Evolutionary conservation across 805 yeast species (phyloP), one percentile per base, ranked within the genome.

Genomic region (Lachancea nothofagi): DNA sequence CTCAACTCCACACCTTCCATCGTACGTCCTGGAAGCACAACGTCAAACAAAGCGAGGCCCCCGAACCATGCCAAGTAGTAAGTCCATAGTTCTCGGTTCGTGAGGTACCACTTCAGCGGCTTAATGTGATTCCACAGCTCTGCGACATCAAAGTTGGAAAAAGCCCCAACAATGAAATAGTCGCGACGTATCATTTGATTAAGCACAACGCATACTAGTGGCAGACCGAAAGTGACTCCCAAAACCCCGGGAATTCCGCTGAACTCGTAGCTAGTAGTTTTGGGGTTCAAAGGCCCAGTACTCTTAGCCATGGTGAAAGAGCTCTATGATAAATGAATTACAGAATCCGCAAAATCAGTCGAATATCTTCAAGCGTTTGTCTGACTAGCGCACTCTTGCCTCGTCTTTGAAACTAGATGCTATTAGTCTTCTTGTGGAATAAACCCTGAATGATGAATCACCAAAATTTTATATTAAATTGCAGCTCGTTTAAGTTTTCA

Each of bases 221-320:
- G 96, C 18, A 90, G 67, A 1, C 82, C 82, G 1, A 77, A 12
- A 0, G 90, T 64, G 42, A 90, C 74, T 3, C 69, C 71, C 2
- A 77, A 30, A 0, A 93, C 87, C 4, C 98, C 98, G 1, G 74
- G 59, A 4, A 72, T 61, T 0, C 98, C 98, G 23, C 74, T 72
- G 60, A 90, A 90, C 60, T 90, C 97, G 43, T 68, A 66, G 33
- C 78, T 75, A 3, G 62, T 67, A 1, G 97, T 86, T 33, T 54
- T 59, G 3, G 97, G 97, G 54, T 90, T 90, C 47, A 81, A 50
- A 8, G 34, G 40, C 14, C 24, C 34, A 24, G 14, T 29, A 2
- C 21, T 10, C 23, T 22, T 24, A 9, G 34, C 31, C 40, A 36
- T 36, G 5, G 20, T 15, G 23, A 6, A 4, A 13, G 4, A 17